Evolutionary conservation across 2,329 filamentous ascomycete species (phyloP).

Genomic region (Sporothrix pallida): DNA sequence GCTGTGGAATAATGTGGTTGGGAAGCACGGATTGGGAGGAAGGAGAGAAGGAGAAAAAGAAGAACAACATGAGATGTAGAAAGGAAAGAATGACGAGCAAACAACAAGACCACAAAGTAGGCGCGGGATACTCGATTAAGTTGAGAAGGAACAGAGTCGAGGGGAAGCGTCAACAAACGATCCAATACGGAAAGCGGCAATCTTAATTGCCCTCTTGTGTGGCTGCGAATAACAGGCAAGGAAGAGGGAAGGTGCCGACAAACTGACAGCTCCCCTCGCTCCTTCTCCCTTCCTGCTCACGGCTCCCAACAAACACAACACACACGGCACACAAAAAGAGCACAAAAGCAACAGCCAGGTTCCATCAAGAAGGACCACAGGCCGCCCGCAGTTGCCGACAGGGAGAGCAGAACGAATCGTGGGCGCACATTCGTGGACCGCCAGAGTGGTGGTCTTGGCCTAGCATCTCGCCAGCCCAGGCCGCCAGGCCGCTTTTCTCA

Average conservation of each 20-base stretch:
- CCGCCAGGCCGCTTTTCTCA: slow-evolving; percentile 16
- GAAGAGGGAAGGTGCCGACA: background rate
- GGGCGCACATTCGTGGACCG: slow-evolving; percentile 7
- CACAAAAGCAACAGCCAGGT: background rate
- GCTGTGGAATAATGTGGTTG: background rate
- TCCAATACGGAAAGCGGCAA: slow-evolving; percentile 27
- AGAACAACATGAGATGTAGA: background rate
- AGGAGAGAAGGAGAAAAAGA: background rate
- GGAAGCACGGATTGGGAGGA: background rate
- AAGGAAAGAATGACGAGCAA: background rate
- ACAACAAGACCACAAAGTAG: background rate
- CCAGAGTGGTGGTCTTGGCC: background rate
- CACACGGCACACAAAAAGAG: background rate
- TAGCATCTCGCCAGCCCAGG: background rate
- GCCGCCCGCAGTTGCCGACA: slow-evolving; percentile 9
- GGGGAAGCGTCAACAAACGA: slow-evolving; percentile 22
- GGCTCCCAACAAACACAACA: background rate
- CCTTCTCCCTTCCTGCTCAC: no score
- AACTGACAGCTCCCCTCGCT: background rate
- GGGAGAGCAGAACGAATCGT: slow-evolving; percentile 13
- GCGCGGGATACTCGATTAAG: background rate
- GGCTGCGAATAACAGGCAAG: background rate
- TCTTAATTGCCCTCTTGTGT: background rate
- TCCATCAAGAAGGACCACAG: background rate
- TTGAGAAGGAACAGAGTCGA: slow-evolving; percentile 16